phyloP scores from a whole-genome alignment of 1,284 basidiomycete genomes.

The Cryptococcus hybrid region DNA sequence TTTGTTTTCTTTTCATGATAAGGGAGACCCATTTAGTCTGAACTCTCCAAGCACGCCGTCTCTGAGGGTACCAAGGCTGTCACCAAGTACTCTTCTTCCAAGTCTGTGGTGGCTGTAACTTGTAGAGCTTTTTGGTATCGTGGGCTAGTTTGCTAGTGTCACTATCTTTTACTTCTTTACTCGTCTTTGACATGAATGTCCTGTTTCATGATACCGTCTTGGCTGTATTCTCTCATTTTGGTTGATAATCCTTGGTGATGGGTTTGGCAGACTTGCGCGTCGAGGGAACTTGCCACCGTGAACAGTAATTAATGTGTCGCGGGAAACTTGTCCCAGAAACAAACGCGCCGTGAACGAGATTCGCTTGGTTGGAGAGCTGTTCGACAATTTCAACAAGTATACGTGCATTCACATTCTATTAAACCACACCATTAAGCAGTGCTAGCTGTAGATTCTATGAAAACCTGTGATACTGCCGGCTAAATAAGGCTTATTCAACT shows the following conservation, averaged over 20 bases:
- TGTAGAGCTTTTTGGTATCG: conserved; percentile 3
- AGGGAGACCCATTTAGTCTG: conserved; percentile 43
- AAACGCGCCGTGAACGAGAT: no score
- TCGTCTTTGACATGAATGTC: conserved; percentile 22
- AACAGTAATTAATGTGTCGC: no score
- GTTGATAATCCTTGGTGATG: not conserved
- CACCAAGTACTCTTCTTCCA: conserved; percentile 58
- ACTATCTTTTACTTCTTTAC: conserved; percentile 22
- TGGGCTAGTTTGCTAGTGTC: not conserved
- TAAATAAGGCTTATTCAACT: no score
- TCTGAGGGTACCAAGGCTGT: conserved; percentile 65
- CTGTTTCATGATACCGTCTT: conserved; percentile 7
- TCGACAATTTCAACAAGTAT: no score
- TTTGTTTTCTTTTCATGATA: conserved; percentile 60
- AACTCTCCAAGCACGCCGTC: conserved; percentile 78
- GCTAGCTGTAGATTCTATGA: no score
- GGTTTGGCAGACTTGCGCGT: no score
- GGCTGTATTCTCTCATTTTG: not conserved
- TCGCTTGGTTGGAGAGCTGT: no score
- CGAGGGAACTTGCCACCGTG: no score
- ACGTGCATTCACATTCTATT: no score
- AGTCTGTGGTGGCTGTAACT: conserved; percentile 36
- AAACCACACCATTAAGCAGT: no score
- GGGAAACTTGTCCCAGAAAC: no score
- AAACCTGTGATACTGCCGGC: no score